Base-by-base conservation (phyloP, 2,329 filamentous ascomycete genomes). In the Clarireedia homoeocarpa region DNA sequence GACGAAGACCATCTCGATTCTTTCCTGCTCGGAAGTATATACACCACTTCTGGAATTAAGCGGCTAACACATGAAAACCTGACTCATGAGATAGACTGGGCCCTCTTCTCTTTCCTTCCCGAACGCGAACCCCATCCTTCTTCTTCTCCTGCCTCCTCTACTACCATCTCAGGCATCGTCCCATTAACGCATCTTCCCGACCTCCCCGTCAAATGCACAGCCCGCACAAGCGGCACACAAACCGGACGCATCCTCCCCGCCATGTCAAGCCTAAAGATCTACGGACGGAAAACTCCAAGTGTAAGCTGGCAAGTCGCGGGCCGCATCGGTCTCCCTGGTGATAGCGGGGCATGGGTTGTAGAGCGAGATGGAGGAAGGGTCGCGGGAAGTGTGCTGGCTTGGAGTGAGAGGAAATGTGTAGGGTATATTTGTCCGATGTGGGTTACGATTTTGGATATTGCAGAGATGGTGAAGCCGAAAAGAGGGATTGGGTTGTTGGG, bases 361-460 rank as follows among this genome's bases (percentile, higher is more conserved):
- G 88, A 92, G 63, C 91, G 91, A 2, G 92, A 92, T 5, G 78
- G 84, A n/a, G 90, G 90, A 1, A 81, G 84, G 39, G 83, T 96
- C 3, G 94, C 89, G 63, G 92, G 92, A 0, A 92, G 96, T 65
- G 89, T 97, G 0, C 77, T 97, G 12, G 92, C 92, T 0, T 95
- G 88, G 84, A 92, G 87, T 63, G 81, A 84, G 60, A 83, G 85
- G 59, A 92, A 88, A 67, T 83, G 83, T 44, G 85, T 90, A 5
- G 91, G 91, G 0, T 97, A 96, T 70, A 94, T 97, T 59, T 94
- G 90, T 59, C 92, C 92, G 0, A 97, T 97, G 92, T 89, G 96
- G 56, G 80, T 96, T 2, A 74, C 96, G 12, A 77, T 97, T 10
- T 81, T 86, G 27, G 92, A 97, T 66, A 95, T 97, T 56, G 86